Evolutionary conservation across 1,284 basidiomycete species (phyloP), one percentile per base, ranked within the genome.

Genomic region (Rhodotorula sp.): DNA sequence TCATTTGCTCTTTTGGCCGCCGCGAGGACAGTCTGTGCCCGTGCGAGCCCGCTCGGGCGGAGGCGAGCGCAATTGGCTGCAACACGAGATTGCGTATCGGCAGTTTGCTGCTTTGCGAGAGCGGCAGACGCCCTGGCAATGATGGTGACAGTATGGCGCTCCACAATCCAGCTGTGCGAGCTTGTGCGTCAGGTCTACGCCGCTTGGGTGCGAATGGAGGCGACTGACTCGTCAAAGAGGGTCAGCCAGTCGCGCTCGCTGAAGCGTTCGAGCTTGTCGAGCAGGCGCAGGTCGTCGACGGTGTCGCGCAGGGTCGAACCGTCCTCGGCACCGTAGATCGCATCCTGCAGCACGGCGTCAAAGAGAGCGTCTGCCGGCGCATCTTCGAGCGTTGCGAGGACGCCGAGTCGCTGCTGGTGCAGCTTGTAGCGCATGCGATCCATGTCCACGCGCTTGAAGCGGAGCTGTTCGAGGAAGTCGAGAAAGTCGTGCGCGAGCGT

Each of bases 361-460:
- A 79, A 76, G 27, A 83, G 77, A 44, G 76, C 78, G 57, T 80
- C 80, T 27, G 79, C 75, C 1, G 82, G 78, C 59, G 79, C 78
- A 23, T 77, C 79, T 77, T 84, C 83, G 61, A 83, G 77, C 55
- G 77, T 74, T 12, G 81, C 77, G 12, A 82, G 74, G 58, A 77
- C 54, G 17, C 74, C 27, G 80, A 92, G 90, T 78, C 97, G 92
- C 55, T 93, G 85, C 75, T 90, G 87, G 65, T 98, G 88, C 45
- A 97, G 85, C 87, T 91, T 90, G 23, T 82, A 82, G 89, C 98
- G 96, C 46, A 96, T 85, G 48, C 89, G 86, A 90, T 97, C 93
- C 82, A 98, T 92, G 67, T 99, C 85, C 14, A 91, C 92, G 67
- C 90, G 87, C n/a, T 85, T 79, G 42, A 41, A 45, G 42, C 44